Evolutionary conservation across 1,284 basidiomycete genomes (phyloP).

Genomic region (Hymenochaete sp.): DNA sequence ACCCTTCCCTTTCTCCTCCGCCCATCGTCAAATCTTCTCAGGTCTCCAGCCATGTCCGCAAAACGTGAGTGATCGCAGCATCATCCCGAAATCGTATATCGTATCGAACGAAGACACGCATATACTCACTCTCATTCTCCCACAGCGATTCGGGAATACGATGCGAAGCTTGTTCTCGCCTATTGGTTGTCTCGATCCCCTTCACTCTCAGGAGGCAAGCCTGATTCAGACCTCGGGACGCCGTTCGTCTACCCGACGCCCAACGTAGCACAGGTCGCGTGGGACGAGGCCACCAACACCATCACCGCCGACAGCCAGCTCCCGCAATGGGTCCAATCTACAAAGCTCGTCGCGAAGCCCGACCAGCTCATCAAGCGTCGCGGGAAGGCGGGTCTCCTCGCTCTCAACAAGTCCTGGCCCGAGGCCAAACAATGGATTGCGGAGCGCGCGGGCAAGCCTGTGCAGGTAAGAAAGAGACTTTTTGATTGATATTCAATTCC

Average conservation of each 20-base stretch:
- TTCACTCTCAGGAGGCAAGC: constrained; percentile 33
- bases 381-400: constrained; percentile 94
- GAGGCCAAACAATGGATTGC: constrained; percentile 84
- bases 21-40: background rate
- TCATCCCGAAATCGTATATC: background rate
- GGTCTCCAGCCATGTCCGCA: constrained; percentile 14
- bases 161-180: constrained; percentile 87
- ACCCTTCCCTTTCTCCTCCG: constrained; percentile 1
- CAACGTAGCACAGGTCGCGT: constrained; percentile 75
- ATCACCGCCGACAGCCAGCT: constrained; percentile 75
- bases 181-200: constrained; percentile 91
- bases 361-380: constrained; percentile 99
- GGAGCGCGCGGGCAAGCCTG: constrained; percentile 87
- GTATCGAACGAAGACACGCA: constrained; percentile 2
- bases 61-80: constrained; percentile 11
- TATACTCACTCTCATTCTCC: constrained; percentile 9
- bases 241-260: constrained; percentile 60
- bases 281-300: constrained; percentile 76
- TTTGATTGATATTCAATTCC: background rate
- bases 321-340: constrained; percentile 78
- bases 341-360: constrained; percentile 88
- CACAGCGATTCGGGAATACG: constrained; percentile 86
- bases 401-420: constrained; percentile 89
- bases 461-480: constrained; percentile 51
- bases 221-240: constrained; percentile 42